Evolutionary conservation across 441 rosid species (phyloP), one percentile per base, ranked within the genome.

Genomic region (Theobroma grandiflorum): DNA sequence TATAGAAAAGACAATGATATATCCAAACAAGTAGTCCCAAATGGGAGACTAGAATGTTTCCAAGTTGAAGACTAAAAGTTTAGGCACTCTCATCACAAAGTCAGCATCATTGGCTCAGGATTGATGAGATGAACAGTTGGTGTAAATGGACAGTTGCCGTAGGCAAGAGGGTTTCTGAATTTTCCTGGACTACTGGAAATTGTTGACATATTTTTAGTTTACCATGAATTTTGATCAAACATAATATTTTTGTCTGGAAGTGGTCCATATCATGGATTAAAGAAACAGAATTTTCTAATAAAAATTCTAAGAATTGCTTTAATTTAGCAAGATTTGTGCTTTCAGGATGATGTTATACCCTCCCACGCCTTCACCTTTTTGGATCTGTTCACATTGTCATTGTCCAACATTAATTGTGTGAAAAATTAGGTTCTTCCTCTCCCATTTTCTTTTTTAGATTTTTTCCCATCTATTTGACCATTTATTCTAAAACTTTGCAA

Each of bases 1-100:
- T 20, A 55, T 10, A 72, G 45, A 15, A 16, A 8, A 16, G 40
- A 20, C 20, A 43, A 6, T 9, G 1, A 49, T 70, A 53, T 26
- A 15, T 1, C 9, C 26, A 67, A 67, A 42, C 8, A 20, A 20
- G n/a, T 67, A 14, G 35, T 42, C 40, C 15, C 12, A 22, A n/a
- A 68, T 15, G 75, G 57, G 50, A 12, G 64, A 49, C 40, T 61
- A 75, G 85, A 79, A 72, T 10, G 14, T 52, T 75, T 78, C 81
- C 68, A 68, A 74, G 81, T 74, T 76, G 61, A 37, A 12, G 20
- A 15, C 22, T 6, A 6, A 15, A 3, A 0, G 12, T 69, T 47
- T 42, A 18, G 57, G 47, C 3, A 22, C 1, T 57, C 62, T 8
- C 12, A 26, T 45, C 49, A 0, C 10, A 45, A 42, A 31, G 47